These are phyloP conservation scores for Dysphania ambrosioides DNA, from an alignment of 148 eudicot species.

Conservation along the genomic window DNA sequence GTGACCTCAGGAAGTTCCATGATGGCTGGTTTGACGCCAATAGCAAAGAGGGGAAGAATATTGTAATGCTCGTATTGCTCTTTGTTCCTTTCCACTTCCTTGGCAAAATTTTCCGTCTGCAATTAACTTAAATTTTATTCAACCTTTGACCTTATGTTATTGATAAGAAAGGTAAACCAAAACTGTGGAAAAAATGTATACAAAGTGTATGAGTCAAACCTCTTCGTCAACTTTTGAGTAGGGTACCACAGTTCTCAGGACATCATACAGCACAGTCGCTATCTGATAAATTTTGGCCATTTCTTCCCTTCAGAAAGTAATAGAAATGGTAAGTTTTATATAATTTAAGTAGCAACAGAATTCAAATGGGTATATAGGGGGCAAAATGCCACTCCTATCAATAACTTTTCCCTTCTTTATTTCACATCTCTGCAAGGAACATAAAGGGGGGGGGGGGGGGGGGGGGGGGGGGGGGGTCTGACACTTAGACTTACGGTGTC, in stretches of 20 bases:
- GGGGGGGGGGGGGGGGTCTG: no score
- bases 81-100: slow-evolving; percentile 79
- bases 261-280: slow-evolving; percentile 90
- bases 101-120: slow-evolving; percentile 77
- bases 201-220: slow-evolving; percentile 47
- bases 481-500: slow-evolving; percentile 90
- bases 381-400: neutral
- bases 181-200: neutral
- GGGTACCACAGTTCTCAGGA: slow-evolving; percentile 80
- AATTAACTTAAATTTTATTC: slow-evolving; percentile 13
- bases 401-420: neutral
- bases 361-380: no score
- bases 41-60: slow-evolving; percentile 82
- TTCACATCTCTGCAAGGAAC: no score
- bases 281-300: slow-evolving; percentile 92
- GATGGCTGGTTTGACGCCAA: slow-evolving; percentile 80
- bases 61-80: slow-evolving; percentile 76
- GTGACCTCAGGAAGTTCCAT: slow-evolving; percentile 97
- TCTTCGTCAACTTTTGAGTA: slow-evolving; percentile 51
- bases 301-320: slow-evolving; percentile 64
- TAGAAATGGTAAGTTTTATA: neutral
- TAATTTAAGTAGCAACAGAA: neutral
- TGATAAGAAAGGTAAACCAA: neutral
- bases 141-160: slow-evolving; percentile 7
- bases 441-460: no score